phyloP scores from a whole-genome alignment of 1,284 basidiomycete species.

The Papiliotrema laurentii region DNA sequence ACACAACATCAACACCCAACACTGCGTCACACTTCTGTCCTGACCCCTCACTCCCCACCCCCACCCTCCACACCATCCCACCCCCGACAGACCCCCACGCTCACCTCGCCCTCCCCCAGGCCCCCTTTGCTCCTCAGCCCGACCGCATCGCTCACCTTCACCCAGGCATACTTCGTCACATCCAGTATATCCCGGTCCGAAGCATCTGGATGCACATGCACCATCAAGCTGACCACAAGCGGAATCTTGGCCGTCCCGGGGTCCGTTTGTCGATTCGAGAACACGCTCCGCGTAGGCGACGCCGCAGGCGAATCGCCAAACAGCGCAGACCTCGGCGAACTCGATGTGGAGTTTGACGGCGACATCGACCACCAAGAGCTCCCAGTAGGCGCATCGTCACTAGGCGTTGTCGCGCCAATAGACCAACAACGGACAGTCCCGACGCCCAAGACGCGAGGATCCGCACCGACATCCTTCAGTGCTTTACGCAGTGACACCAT shows the following conservation, averaged over 20 bases:
- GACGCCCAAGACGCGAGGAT: slow-evolving; percentile 32
- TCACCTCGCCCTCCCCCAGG: slow-evolving; percentile 35
- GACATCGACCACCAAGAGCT: background rate
- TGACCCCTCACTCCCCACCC: no score
- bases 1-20: no score
- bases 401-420: slow-evolving; percentile 27
- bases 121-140: slow-evolving; percentile 2
- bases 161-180: slow-evolving; percentile 40
- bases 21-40: no score
- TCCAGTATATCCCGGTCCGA: slow-evolving; percentile 67
- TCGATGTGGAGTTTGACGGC: background rate
- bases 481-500: slow-evolving; percentile 73
- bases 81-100: slow-evolving; percentile 33
- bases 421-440: slow-evolving; percentile 38
- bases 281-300: background rate
- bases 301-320: background rate
- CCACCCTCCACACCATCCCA: slow-evolving; percentile 30
- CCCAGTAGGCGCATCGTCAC: background rate
- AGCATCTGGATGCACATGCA: slow-evolving; percentile 67
- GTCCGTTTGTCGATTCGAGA: background rate
- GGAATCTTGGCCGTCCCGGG: background rate
- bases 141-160: slow-evolving; percentile 22
- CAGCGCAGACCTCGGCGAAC: background rate
- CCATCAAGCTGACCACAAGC: slow-evolving; percentile 73
- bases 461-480: slow-evolving; percentile 65